A percentile compares a stretch with the other conserved stretches of the same genome.
Evolutionary conservation across 2,329 filamentous ascomycete species (phyloP).

Genomic region (Thyridium curvatum): DNA sequence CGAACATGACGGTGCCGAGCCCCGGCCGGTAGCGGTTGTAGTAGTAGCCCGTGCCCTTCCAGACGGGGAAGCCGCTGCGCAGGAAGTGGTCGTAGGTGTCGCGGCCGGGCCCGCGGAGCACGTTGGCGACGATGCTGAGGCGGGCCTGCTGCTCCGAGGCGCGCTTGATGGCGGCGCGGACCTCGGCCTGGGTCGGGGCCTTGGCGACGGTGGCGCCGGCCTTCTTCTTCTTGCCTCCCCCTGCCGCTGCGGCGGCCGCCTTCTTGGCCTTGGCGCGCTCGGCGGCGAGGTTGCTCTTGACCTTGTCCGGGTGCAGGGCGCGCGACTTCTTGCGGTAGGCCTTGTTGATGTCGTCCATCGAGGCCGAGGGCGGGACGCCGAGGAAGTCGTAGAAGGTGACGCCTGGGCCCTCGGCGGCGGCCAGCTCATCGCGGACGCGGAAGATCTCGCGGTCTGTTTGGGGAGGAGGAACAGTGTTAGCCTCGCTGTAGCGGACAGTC

Average conservation of each 20-base stretch:
- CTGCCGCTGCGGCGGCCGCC: no score
- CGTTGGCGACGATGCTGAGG: conserved; percentile 75
- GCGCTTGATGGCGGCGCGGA: conserved; percentile 71
- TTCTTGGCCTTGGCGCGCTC: conserved; percentile 54
- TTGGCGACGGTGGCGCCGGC: conserved; percentile 62
- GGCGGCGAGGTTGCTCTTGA: conserved; percentile 73
- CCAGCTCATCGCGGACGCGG: conserved; percentile 82
- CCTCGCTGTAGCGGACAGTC: no score
- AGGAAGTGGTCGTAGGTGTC: conserved; percentile 95
- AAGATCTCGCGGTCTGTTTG: conserved; percentile 91
- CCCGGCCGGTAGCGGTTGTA: conserved; percentile 91
- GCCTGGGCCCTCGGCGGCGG: conserved; percentile 65
- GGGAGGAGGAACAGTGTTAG: conserved; percentile 3
- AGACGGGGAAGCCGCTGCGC: conserved; percentile 84
- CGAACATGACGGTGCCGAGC: conserved; percentile 74
- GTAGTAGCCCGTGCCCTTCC: conserved; percentile 98
- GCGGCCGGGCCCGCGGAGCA: conserved; percentile 73
- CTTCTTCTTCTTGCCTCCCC: conserved; percentile 46
- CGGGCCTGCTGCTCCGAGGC: conserved; percentile 80
- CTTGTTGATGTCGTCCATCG: conserved; percentile 84
- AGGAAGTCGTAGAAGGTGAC: conserved; percentile 95
- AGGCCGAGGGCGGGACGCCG: conserved; percentile 65
- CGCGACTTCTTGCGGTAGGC: conserved; percentile 86
- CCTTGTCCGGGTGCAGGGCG: conserved; percentile 89
- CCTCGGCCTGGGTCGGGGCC: conserved; percentile 65